Evolutionary conservation across 2,329 filamentous ascomycete genomes (phyloP).

Genomic region (Xylaria sp.): DNA sequence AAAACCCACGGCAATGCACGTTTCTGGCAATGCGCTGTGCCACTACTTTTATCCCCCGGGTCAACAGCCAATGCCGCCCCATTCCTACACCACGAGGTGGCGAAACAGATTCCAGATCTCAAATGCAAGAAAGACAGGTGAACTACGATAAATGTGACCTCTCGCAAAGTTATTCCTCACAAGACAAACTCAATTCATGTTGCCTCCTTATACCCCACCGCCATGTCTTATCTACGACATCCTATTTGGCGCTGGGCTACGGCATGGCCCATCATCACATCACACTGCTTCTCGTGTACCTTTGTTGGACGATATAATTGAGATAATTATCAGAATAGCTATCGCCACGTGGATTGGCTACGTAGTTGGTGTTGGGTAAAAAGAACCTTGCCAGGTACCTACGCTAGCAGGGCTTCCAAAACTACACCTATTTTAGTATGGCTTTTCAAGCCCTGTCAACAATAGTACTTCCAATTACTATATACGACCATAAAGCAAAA

Average conservation of each 20-base stretch:
- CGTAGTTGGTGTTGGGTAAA: no score
- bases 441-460: no score
- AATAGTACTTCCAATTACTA: no score
- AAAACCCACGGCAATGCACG: conserved; percentile 26
- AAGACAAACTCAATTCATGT: background rate
- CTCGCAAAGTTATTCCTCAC: background rate
- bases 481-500: no score
- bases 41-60: background rate
- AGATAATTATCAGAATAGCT: background rate
- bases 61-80: conserved; percentile 31
- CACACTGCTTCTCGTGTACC: background rate
- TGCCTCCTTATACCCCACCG: background rate
- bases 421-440: no score
- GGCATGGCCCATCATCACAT: background rate
- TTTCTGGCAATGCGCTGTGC: conserved; percentile 34
- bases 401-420: no score
- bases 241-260: background rate
- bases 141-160: background rate
- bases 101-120: conserved; percentile 13
- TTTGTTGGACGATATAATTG: background rate
- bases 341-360: background rate
- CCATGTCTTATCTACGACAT: background rate
- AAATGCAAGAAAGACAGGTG: background rate
- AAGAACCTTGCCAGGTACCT: no score
- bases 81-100: conserved; percentile 32